phyloP scores from a whole-genome alignment of 1,284 basidiomycete genomes.

The Rhodotorula sp. region DNA sequence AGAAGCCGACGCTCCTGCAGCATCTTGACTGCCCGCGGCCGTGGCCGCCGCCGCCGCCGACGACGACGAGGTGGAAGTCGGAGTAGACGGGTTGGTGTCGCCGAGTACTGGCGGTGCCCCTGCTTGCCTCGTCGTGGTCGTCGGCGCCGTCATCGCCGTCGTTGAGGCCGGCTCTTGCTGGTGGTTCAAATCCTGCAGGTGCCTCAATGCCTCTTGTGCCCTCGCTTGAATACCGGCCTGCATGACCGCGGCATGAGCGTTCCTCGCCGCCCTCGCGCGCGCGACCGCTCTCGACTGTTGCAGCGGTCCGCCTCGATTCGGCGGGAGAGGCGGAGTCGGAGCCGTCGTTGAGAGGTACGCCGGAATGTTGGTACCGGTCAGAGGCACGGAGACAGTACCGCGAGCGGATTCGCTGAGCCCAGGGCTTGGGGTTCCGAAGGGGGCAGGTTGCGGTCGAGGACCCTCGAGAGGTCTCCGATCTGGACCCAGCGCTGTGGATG shows the following conservation, averaged over 20 bases:
- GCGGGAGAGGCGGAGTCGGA: background rate
- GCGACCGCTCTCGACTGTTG: constrained; percentile 1
- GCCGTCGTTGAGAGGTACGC: background rate
- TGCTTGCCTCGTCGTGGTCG: background rate
- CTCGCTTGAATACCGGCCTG: background rate
- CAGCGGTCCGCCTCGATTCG: background rate
- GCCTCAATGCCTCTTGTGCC: background rate
- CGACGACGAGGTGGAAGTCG: no score
- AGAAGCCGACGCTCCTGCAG: background rate
- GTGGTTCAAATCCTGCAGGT: background rate
- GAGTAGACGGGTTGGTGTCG: no score
- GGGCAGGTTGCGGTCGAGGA: background rate
- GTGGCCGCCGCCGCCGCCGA: no score
- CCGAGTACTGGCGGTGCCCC: no score
- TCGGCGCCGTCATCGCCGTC: background rate
- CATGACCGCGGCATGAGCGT: background rate
- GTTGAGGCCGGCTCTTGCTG: background rate
- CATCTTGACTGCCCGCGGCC: background rate
- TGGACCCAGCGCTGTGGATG: background rate
- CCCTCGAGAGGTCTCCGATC: background rate
- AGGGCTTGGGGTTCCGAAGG: background rate
- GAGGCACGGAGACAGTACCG: no score
- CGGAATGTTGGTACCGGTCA: no score
- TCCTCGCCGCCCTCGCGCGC: background rate
- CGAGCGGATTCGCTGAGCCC: background rate